These are phyloP conservation scores for Spinacia oleracea DNA, from an alignment of 179 eudicot species.

Conservation along the genomic window DNA sequence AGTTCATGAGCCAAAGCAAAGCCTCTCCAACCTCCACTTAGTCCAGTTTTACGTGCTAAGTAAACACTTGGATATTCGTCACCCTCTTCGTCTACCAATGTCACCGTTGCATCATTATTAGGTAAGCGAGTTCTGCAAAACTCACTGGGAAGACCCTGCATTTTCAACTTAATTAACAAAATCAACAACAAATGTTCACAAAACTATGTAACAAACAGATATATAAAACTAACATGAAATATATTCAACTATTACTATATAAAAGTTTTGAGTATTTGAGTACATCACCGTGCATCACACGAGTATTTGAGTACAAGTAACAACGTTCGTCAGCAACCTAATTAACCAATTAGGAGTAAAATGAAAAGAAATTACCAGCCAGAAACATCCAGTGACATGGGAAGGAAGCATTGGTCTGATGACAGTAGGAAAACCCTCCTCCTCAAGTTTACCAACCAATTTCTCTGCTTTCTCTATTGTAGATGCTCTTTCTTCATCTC, in stretches of 20 bases:
- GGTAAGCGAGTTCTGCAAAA: slow-evolving; percentile 65
- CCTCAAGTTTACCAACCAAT: slow-evolving; percentile 42
- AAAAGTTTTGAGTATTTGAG: no score
- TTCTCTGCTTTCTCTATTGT: slow-evolving; percentile 62
- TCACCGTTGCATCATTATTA: slow-evolving; percentile 52
- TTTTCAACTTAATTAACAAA: background rate
- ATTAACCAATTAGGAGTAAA: background rate
- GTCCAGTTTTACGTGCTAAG: slow-evolving; percentile 66
- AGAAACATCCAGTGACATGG: slow-evolving; percentile 83
- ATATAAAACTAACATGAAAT: background rate
- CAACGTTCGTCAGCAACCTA: background rate
- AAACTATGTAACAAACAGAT: background rate
- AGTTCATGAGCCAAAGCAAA: slow-evolving; percentile 67
- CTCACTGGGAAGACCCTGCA: slow-evolving; percentile 65
- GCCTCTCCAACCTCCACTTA: slow-evolving; percentile 95
- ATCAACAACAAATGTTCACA: no score
- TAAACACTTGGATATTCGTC: slow-evolving; percentile 62
- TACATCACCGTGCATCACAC: no score
- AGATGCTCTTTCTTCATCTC: slow-evolving; percentile 59
- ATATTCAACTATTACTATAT: no score
- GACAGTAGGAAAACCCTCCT: slow-evolving; percentile 53
- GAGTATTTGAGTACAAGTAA: no score
- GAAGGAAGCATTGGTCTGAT: slow-evolving; percentile 88
- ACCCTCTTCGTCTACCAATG: slow-evolving; percentile 71
- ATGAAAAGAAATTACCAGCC: slow-evolving; percentile 57